Percentiles rank a stretch among this genome's conserved stretches.
Evolutionary conservation across 202 grass and related monocot genomes (phyloP).

Genomic region (Panicum hallii): DNA sequence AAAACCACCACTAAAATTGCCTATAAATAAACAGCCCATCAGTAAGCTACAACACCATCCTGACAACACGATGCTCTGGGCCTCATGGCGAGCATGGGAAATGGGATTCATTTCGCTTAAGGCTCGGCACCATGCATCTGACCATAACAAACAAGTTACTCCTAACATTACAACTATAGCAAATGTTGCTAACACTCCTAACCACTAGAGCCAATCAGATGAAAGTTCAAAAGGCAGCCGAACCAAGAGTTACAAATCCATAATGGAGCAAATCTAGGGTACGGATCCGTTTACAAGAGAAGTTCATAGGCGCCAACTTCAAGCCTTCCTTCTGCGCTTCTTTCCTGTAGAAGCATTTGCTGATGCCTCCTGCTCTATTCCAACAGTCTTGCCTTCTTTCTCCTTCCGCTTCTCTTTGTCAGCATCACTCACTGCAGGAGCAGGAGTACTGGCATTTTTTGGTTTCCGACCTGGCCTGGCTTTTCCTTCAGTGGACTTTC

Average conservation of each 20-base stretch:
- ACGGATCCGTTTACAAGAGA: constrained; percentile 55
- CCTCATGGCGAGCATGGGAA: constrained; percentile 40
- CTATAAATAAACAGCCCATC: constrained; percentile 52
- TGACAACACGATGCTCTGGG: constrained; percentile 28
- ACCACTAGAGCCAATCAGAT: constrained; percentile 41
- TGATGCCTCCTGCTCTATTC: constrained; percentile 49
- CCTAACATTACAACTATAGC: constrained; percentile 58
- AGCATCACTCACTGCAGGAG: constrained; percentile 6
- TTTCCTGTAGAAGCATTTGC: constrained; percentile 56
- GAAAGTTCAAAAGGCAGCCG: constrained; percentile 47
- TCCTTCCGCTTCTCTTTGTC: constrained; percentile 59
- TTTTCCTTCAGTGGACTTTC: constrained; percentile 54
- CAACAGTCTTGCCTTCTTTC: constrained; percentile 45
- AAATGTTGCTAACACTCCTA: constrained; percentile 54
- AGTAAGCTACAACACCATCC: constrained; percentile 50
- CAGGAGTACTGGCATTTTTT: constrained; percentile 32
- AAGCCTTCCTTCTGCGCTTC: constrained; percentile 74
- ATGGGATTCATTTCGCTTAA: constrained; percentile 27
- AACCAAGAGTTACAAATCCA: constrained; percentile 51
- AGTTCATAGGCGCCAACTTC: constrained; percentile 22
- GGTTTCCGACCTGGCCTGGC: constrained; percentile 54
- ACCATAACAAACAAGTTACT: constrained; percentile 43
- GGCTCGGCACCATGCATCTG: constrained; percentile 25
- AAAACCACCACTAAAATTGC: constrained; percentile 45
- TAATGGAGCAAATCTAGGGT: constrained; percentile 28